A percentile compares a stretch with the other conserved stretches of the same genome.
Conservation (phyloP, 768 basidiomycete genomes). For the Mycena sanguinolenta region DNA sequence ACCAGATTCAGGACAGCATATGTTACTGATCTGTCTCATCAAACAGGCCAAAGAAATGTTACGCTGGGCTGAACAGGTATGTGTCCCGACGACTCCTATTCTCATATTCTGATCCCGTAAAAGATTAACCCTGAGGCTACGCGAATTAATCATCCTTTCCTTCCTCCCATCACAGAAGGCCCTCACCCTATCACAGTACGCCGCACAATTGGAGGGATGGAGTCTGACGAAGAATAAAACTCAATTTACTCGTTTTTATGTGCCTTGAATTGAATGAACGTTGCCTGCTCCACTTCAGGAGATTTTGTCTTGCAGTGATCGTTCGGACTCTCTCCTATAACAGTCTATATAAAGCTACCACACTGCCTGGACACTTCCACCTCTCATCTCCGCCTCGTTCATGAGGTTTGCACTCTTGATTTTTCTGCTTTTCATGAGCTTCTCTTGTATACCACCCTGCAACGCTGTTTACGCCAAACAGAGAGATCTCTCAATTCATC, state of each 20-base stretch:
- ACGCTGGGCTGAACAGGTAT: slow-evolving; percentile 6
- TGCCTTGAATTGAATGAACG: too few relatives aligned
- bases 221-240: neutral
- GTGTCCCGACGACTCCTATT: too few relatives aligned
- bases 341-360: neutral
- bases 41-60: neutral
- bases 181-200: neutral
- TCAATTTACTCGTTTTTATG: neutral
- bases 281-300: too few relatives aligned
- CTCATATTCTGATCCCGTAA: too few relatives aligned
- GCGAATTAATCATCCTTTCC: neutral
- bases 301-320: too few relatives aligned
- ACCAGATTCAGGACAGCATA: neutral
- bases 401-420: too few relatives aligned
- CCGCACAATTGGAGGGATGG: neutral
- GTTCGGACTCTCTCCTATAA: too few relatives aligned
- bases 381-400: too few relatives aligned
- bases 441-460: neutral
- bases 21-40: neutral
- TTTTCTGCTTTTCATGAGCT: neutral
- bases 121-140: neutral
- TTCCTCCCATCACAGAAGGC: neutral
- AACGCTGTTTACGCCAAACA: neutral
- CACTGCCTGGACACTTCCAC: neutral
- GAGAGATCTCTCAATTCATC: neutral